Evolutionary conservation across 768 basidiomycete species (phyloP), one percentile per base, ranked within the genome.

Genomic region (Calocybe gangraenosa): DNA sequence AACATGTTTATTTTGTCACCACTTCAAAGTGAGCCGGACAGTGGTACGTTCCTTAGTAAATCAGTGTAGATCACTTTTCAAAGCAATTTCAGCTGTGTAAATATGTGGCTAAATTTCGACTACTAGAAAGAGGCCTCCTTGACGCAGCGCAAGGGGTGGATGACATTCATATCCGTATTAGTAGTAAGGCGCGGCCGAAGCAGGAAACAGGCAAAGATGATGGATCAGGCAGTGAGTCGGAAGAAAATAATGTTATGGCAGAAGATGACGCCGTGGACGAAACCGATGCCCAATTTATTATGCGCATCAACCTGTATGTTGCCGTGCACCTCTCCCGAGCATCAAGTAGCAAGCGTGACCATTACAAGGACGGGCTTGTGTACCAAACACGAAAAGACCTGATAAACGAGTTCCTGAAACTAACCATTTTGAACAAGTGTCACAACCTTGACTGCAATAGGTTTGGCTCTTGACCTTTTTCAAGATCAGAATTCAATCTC

Each of bases 1-100:
- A 30, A 82, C 82, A 11, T 99, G 96, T 69, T 67, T 95, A 63
- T 98, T 88, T 67, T 99, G 96, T 65, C 96, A 99, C 65, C 76
- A 73, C 52, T 96, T 97, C 67, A 92, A 93, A 68, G 65, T 85
- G 58, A 76, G 76, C 52, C 76, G 83, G 59, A 73, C 80, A n/a
- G 71, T 78, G 67, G 91, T 92, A 60, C 44, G 63, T 62, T 28
- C 35, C 17, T 37, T 21, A n/a, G 40, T 17, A 13, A 44, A 25
- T 23, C 20, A 15, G 42, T 38, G 19, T 23, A 20, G 18, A 8
- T 42, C 36, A 20, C 21, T 42, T 44, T 46, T 46, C 44, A 49
- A 32, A 46, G 28, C 28, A 36, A 2, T 33, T 25, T 44, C 61
- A 95, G 92, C 64, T 90, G 32, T 79, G 78, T 53, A 92, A 87